Evolutionary conservation across 2,329 filamentous ascomycete genomes (phyloP).

Genomic region (Beauveria sp.): DNA sequence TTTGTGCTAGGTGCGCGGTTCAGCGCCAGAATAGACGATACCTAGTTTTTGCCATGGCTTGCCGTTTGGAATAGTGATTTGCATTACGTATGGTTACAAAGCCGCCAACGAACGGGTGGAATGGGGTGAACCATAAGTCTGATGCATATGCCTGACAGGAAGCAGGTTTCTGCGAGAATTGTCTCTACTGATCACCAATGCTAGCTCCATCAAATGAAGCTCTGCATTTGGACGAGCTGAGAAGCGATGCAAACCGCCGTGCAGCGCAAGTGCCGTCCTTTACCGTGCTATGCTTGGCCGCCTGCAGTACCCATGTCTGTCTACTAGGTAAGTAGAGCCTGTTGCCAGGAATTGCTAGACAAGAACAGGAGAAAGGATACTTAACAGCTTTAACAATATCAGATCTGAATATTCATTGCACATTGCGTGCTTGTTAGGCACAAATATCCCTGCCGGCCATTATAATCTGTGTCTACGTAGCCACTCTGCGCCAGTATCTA

Average conservation of each 20-base stretch:
- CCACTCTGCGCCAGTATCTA: too few species aligned
- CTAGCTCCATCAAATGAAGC: background rate
- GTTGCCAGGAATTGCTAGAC: background rate
- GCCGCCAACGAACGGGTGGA: background rate
- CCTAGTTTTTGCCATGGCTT: background rate
- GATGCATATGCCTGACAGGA: background rate
- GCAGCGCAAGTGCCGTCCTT: background rate
- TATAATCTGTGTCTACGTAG: too few species aligned
- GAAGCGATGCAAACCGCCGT: background rate
- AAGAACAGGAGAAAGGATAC: background rate
- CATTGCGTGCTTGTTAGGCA: background rate
- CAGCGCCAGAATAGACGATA: conserved; percentile 4
- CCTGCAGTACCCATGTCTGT: conserved; percentile 1
- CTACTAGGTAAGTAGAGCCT: background rate
- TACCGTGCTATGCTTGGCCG: background rate
- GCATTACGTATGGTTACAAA: background rate
- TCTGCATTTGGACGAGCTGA: background rate
- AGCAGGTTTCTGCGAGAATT: background rate
- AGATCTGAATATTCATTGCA: too few species aligned
- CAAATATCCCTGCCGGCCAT: background rate
- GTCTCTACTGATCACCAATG: background rate
- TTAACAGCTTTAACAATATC: too few species aligned
- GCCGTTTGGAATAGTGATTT: background rate
- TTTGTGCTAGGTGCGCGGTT: conserved; percentile 1
- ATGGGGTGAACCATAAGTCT: background rate